phyloP scores from a whole-genome alignment of 1,284 basidiomycete genomes.

The Trichosporon asahii region DNA sequence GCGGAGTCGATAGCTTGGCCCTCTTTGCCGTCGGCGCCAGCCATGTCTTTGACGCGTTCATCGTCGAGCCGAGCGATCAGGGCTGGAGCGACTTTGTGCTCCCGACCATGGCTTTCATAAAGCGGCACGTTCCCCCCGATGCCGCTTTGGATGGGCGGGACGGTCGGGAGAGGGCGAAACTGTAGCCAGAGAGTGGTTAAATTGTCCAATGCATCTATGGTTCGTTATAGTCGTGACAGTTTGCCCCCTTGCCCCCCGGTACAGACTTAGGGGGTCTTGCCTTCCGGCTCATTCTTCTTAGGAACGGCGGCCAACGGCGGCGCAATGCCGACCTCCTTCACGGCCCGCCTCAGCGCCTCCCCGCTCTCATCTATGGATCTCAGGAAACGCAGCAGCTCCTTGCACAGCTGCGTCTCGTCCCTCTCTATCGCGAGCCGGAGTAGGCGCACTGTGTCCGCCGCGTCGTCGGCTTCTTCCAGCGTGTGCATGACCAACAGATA shows the following conservation, averaged over 20 bases:
- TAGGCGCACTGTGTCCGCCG: constrained; percentile 73
- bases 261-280: too few relatives aligned
- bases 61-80: background rate
- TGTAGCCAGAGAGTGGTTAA: too few relatives aligned
- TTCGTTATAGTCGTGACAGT: background rate
- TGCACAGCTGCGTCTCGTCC: constrained; percentile 59
- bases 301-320: constrained; percentile 13
- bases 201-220: background rate
- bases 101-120: background rate
- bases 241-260: too few relatives aligned
- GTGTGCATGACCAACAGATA: constrained; percentile 92
- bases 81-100: background rate
- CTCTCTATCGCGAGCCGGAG: constrained; percentile 68
- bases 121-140: background rate
- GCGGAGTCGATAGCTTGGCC: background rate
- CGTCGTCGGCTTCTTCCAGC: constrained; percentile 80
- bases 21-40: background rate
- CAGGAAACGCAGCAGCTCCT: constrained; percentile 85
- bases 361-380: constrained; percentile 86
- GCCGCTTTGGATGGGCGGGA: background rate
- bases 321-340: constrained; percentile 43
- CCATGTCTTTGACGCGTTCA: background rate
- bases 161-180: background rate
- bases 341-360: constrained; percentile 57
- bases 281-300: background rate